phyloP scores from a whole-genome alignment of 345 rosid genomes.

The Luvunga scandens region DNA sequence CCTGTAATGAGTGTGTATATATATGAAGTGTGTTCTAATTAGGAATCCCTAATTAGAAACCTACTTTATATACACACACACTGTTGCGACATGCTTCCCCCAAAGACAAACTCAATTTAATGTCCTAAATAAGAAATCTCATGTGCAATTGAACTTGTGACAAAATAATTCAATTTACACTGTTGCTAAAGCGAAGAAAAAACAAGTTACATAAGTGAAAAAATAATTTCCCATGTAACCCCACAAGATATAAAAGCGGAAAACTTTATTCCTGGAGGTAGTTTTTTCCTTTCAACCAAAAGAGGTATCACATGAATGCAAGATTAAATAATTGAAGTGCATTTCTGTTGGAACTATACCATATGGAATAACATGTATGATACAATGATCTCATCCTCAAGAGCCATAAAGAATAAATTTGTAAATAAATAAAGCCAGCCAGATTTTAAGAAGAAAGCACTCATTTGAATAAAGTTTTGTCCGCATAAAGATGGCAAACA shows the following conservation, averaged over 20 bases:
- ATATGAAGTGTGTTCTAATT: too few species aligned
- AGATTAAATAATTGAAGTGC: neutral
- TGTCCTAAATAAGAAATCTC: neutral
- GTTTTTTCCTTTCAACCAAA: neutral
- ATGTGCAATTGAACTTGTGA: neutral
- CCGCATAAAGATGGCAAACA: constrained; percentile 19
- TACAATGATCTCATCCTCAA: neutral
- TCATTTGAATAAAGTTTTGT: constrained; percentile 16
- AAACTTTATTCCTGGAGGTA: neutral
- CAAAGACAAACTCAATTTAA: neutral
- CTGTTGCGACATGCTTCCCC: neutral
- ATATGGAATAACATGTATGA: neutral
- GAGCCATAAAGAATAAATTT: neutral
- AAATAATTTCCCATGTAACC: neutral
- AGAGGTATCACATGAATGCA: neutral
- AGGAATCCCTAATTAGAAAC: too few species aligned
- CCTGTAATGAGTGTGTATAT: too few species aligned
- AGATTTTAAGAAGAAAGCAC: constrained; percentile 18
- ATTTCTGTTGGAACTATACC: neutral
- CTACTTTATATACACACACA: too few species aligned
- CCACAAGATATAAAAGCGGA: neutral
- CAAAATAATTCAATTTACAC: neutral
- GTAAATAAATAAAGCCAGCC: neutral
- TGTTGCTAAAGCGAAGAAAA: neutral
- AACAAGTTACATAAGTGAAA: neutral